phyloP scores from a whole-genome alignment of 2,329 filamentous ascomycete species.

The Alternaria sp. region DNA sequence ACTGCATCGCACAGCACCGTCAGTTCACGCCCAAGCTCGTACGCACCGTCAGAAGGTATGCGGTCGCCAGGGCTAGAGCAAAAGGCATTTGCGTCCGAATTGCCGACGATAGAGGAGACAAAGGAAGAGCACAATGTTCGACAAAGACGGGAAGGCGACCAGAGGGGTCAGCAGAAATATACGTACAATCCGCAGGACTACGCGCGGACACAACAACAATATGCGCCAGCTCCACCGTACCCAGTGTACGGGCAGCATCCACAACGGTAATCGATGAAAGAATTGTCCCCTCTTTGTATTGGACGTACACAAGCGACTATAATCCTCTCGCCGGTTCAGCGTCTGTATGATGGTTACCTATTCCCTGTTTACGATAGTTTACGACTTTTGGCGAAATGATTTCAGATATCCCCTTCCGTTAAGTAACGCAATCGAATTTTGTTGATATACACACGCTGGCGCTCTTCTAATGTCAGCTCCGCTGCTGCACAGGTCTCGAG shows the following conservation, averaged over 20 bases:
- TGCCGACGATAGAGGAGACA: slow-evolving; percentile 50
- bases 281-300: background rate
- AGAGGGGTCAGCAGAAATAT: slow-evolving; percentile 36
- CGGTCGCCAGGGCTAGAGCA: slow-evolving; percentile 48
- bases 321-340: background rate
- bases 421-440: slow-evolving; percentile 12
- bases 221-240: slow-evolving; percentile 21
- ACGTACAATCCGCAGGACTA: slow-evolving; percentile 50
- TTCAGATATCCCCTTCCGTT: slow-evolving; percentile 15
- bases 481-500: background rate
- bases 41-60: slow-evolving; percentile 46
- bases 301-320: background rate
- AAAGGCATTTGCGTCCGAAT: slow-evolving; percentile 45
- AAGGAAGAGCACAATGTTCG: slow-evolving; percentile 43
- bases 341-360: background rate
- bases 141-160: slow-evolving; percentile 26
- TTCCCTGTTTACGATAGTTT: background rate
- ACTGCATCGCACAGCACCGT: slow-evolving; percentile 37
- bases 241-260: slow-evolving; percentile 11
- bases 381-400: slow-evolving; percentile 9
- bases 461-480: background rate
- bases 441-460: background rate
- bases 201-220: slow-evolving; percentile 29
- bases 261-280: background rate
- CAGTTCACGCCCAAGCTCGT: slow-evolving; percentile 48